Base-by-base conservation (phyloP, 2,329 filamentous ascomycete species). In the Aspergillus spinulosporus region DNA sequence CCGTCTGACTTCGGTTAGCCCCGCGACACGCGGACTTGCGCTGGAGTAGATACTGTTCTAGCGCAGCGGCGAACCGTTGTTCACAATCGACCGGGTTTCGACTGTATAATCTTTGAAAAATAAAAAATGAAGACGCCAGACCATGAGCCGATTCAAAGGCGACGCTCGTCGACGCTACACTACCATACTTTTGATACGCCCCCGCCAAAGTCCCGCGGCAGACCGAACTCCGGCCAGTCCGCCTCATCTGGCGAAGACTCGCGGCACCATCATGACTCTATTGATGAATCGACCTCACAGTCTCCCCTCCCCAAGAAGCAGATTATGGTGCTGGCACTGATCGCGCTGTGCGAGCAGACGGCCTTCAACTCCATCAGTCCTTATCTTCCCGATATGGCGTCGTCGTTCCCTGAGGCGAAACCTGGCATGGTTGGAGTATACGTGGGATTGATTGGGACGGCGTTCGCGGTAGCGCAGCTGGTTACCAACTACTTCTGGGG, bases 351-450 rank as follows among this genome's bases (percentile, higher is more conserved):
- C 52, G 94, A 99, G 72, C 94, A 99, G 79, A 97, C 93, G 0
- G 94, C 94, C 0, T 83, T 99, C 69, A 99, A 99, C 74, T 96
- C 92, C 21, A 97, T 99, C 67, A 89, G 88, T 8, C 94, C 94
- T 1, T 99, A 99, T 73, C 84, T 99, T 1, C 94, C 94, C 0
- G 85, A 92, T 65, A 97, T 99, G 93, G 87, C 92, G 1, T 84
- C 85, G 21, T 86, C 85, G 1, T 97, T 97, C 70, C 89, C 90
- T 1, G 90, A 90, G 59, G 87, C 97, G 15, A 82, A 88, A 15
- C 75, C 82, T 1, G 80, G 79, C 4, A 79, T 92, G 65, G 88
- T 88, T 32, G 94, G 93, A 1, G 71, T 97, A 42, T 97, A 96
- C 70, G 92, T 97, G 0, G 94, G 94, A 11, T 80, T 92, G 46